These are phyloP conservation scores for Colletotrichum gigasporum DNA, from an alignment of 2,329 filamentous ascomycete genomes.

Conservation along the genomic window DNA sequence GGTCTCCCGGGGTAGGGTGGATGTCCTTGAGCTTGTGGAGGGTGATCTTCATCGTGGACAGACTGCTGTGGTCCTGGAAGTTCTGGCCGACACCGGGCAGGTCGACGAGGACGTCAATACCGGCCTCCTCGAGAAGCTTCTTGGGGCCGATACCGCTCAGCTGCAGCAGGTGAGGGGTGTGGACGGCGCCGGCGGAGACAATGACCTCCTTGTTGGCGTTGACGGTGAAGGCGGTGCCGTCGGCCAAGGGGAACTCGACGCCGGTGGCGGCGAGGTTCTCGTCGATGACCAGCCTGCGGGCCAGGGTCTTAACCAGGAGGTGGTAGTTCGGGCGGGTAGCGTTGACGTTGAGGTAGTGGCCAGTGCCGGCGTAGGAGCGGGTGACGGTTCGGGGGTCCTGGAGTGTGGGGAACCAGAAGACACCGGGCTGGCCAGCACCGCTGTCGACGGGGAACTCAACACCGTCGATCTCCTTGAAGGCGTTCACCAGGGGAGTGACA, in stretches of 20 bases:
- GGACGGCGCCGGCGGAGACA: conserved; percentile 45
- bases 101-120: conserved; percentile 49
- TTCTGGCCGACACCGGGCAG: conserved; percentile 56
- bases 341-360: conserved; percentile 43
- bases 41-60: conserved; percentile 27
- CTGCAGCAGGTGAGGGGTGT: conserved; percentile 52
- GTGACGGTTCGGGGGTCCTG: conserved; percentile 47
- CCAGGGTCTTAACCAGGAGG: conserved; percentile 44
- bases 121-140: conserved; percentile 43
- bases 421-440: conserved; percentile 48
- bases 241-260: conserved; percentile 37
- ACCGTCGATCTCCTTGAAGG: conserved; percentile 48
- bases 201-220: conserved; percentile 45
- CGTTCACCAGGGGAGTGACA: conserved; percentile 42
- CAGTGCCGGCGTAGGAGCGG: conserved; percentile 50
- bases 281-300: conserved; percentile 43
- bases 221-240: conserved; percentile 33
- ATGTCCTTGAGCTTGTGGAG: no score
- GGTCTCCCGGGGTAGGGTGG: conserved; percentile 13
- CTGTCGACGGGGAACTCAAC: conserved; percentile 50
- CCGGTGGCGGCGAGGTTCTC: conserved; percentile 42
- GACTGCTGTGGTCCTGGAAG: conserved; percentile 49
- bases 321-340: conserved; percentile 43
- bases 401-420: conserved; percentile 54
- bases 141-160: conserved; percentile 54